These are phyloP conservation scores for Xanthoparmelia taractica DNA, from an alignment of 495 filamentous ascomycete genomes.

Conservation along the genomic window DNA sequence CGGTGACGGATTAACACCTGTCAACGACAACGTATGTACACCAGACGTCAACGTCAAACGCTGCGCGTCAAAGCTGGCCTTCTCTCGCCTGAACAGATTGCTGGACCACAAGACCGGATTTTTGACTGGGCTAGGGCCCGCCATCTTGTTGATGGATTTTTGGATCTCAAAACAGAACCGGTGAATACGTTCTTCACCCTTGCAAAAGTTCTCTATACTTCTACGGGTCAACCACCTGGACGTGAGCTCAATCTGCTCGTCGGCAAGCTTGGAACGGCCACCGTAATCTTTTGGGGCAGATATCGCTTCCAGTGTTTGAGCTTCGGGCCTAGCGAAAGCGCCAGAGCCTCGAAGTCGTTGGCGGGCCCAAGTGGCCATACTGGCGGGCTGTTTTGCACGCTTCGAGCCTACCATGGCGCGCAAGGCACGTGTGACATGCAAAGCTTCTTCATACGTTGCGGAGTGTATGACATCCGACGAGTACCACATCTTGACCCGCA, in stretches of 20 bases:
- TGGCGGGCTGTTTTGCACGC: slow-evolving; percentile 36
- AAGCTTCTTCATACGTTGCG: slow-evolving; percentile 79
- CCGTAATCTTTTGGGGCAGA: slow-evolving; percentile 76
- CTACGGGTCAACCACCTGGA: slow-evolving; percentile 74
- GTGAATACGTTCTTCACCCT: slow-evolving; percentile 91
- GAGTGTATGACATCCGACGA: slow-evolving; percentile 93
- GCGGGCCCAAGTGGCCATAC: slow-evolving; percentile 25
- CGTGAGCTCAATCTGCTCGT: slow-evolving; percentile 86
- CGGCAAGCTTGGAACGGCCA: slow-evolving; percentile 89
- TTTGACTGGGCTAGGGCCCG: slow-evolving; percentile 78
- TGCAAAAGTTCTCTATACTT: slow-evolving; percentile 87
- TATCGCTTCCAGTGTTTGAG: slow-evolving; percentile 80
- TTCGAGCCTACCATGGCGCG: slow-evolving; percentile 73
- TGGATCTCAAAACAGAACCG: slow-evolving; percentile 88
- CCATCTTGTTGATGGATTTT: slow-evolving; percentile 75
- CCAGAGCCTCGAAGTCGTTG: slow-evolving; percentile 22
- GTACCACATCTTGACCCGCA: slow-evolving; percentile 98
- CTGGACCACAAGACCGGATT: slow-evolving; percentile 90
- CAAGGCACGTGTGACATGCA: slow-evolving; percentile 75
- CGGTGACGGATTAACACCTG: neutral
- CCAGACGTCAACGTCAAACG: slow-evolving; percentile 24
- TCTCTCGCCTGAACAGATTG: slow-evolving; percentile 75
- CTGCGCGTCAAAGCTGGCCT: slow-evolving; percentile 63
- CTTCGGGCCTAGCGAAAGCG: slow-evolving; percentile 48
- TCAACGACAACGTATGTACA: neutral